These are phyloP conservation scores for Kodamaea kaohsiungensis DNA, from an alignment of 805 yeast species.

Conservation along the genomic window DNA sequence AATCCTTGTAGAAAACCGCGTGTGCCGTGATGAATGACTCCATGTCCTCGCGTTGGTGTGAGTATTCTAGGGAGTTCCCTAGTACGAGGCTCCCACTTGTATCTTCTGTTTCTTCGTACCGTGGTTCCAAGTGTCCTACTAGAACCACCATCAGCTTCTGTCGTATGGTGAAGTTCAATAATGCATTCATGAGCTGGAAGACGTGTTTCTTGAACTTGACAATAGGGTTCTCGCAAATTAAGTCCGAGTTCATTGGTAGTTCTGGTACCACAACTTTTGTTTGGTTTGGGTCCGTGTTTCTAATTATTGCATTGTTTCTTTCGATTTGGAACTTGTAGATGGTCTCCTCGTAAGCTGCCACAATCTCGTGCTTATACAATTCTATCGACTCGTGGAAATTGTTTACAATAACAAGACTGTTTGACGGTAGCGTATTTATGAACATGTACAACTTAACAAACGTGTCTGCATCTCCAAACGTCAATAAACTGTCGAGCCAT, in stretches of 20 bases:
- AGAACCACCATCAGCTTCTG: constrained; percentile 28
- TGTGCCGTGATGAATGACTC: constrained; percentile 25
- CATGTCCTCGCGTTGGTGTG: constrained; percentile 8
- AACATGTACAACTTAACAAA: constrained; percentile 27
- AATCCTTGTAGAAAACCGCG: constrained; percentile 36
- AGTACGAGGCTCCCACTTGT: constrained; percentile 1
- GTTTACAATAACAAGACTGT: constrained; percentile 25
- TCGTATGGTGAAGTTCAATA: constrained; percentile 24
- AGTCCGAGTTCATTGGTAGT: constrained; percentile 30
- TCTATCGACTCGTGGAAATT: constrained; percentile 39
- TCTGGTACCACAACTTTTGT: constrained; percentile 19
- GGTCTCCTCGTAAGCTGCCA: constrained; percentile 34
- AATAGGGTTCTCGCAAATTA: constrained; percentile 31
- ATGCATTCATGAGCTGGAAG: constrained; percentile 23
- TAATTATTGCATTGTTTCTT: constrained; percentile 8
- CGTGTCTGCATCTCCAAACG: constrained; percentile 23
- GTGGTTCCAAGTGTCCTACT: constrained; percentile 33
- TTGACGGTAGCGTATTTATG: constrained; percentile 8
- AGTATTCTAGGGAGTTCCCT: constrained; percentile 5
- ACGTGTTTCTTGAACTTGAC: constrained; percentile 34
- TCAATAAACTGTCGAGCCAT: constrained; percentile 21
- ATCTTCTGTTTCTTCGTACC: constrained; percentile 17
- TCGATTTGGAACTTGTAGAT: constrained; percentile 34
- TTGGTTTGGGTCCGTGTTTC: background rate
- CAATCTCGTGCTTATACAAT: constrained; percentile 33